Evolutionary conservation across 176 grass and related monocot species (phyloP), one percentile per base, ranked within the genome.

Genomic region (Lolium multiflorum): DNA sequence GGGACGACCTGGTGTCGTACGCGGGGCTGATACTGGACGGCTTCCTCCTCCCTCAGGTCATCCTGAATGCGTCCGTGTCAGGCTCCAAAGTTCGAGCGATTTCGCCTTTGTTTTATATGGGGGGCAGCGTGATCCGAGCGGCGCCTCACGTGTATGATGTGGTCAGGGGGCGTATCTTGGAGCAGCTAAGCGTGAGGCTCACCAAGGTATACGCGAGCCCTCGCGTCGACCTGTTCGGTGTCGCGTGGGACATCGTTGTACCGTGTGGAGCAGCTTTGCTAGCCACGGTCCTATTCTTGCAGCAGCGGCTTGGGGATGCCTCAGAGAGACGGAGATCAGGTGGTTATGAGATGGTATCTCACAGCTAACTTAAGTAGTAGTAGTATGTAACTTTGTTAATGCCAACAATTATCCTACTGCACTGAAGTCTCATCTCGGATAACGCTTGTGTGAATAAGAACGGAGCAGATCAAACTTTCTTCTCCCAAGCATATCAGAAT

Each of bases 191-290:
- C 17, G 1, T 63, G 56, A 61, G 18, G 1, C 81, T 83, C 26
- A 82, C 81, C 16, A 78, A 79, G 60, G 55, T 89, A 3, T 94
- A 85, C 76, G 89, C 89, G 4, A 62, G 68, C 5, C 46, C 80
- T 2, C 58, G 25, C 22, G 92, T 77, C 0, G 92, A 91, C 39
- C 52, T 94, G 39, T 94, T 89, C 80, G 56, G 81, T 9, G 50
- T 84, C 44, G 76, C 71, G 46, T 94, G 92, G 89, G 89, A 94
- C 57, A 63, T 89, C 46, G 24, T 70, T 10, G 70, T 92, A 13
- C 86, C 92, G 44, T 88, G 79, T 15, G 78, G 62, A 49, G 83
- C 84, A 25, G 17, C 76, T 61, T 8, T 88, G 49, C 89, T 97
- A n/a, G 82, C 81, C n/a, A 21, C 69, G 46, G 1, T 91, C 21